These are phyloP conservation scores for Pestalotiopsis sp. DNA, from an alignment of 2,329 filamentous ascomycete species.

Conservation along the genomic window DNA sequence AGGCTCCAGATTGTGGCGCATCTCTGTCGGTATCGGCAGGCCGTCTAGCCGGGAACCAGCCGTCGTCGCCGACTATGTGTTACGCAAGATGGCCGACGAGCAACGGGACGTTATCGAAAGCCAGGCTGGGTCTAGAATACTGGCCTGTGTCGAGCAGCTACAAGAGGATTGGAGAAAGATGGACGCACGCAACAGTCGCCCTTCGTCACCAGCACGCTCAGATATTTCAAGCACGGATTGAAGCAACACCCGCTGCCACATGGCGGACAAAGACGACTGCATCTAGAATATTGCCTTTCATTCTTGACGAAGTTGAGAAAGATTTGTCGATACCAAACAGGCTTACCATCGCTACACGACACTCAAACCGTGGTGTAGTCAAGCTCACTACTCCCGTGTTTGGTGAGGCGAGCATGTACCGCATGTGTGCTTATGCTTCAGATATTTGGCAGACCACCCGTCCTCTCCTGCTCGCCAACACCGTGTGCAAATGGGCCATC, in stretches of 20 bases:
- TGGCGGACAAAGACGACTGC: background rate
- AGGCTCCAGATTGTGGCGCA: constrained; percentile 53
- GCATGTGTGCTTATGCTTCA: background rate
- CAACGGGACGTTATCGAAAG: constrained; percentile 56
- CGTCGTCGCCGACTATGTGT: constrained; percentile 77
- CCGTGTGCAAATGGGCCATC: constrained; percentile 25
- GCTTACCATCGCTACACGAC: background rate
- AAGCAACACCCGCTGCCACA: background rate
- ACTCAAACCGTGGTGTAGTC: background rate
- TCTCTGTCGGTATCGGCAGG: constrained; percentile 87
- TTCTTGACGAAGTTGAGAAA: background rate
- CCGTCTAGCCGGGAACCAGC: constrained; percentile 68
- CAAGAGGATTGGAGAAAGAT: constrained; percentile 38
- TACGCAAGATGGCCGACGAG: constrained; percentile 63
- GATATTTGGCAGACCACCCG: background rate
- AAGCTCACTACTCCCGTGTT: background rate
- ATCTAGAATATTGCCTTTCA: background rate
- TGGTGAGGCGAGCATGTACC: background rate
- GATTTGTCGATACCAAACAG: background rate
- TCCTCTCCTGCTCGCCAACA: constrained; percentile 4
- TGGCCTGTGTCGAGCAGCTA: constrained; percentile 50
- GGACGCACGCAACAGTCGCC: background rate
- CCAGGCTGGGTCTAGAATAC: constrained; percentile 54
- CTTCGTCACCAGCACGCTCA: background rate
- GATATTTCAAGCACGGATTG: background rate